Evolutionary conservation across 495 filamentous ascomycete species (phyloP).

Genomic region (Filosporella fistucella): DNA sequence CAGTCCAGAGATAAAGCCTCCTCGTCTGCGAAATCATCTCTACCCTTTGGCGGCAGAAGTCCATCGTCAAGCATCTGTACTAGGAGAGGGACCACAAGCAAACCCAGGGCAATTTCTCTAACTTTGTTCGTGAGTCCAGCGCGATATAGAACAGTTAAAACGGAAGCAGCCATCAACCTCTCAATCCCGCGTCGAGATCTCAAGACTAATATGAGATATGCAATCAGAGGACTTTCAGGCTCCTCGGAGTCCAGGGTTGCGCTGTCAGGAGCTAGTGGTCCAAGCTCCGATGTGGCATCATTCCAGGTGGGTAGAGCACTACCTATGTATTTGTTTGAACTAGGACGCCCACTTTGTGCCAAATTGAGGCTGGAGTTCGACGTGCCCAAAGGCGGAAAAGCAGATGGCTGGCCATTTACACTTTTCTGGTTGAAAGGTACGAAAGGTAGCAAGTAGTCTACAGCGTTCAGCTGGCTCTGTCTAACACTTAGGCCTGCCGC

Average conservation of each 20-base stretch:
- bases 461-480: constrained; percentile 36
- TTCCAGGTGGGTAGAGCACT: constrained; percentile 16
- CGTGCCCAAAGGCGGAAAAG: constrained; percentile 24
- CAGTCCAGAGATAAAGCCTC: constrained; percentile 33
- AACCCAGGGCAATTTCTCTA: constrained; percentile 56
- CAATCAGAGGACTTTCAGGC: constrained; percentile 72
- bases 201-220: constrained; percentile 74
- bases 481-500: constrained; percentile 26
- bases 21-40: constrained; percentile 26
- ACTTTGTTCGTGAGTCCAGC: constrained; percentile 59
- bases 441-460: constrained; percentile 57
- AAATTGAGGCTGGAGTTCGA: constrained; percentile 20
- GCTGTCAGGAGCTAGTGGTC: constrained; percentile 1
- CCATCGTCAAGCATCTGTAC: constrained; percentile 60
- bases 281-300: constrained; percentile 8
- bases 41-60: constrained; percentile 22
- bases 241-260: constrained; percentile 43
- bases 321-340: constrained; percentile 9
- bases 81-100: constrained; percentile 68
- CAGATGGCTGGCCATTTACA: constrained; percentile 12
- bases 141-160: constrained; percentile 73
- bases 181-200: constrained; percentile 58
- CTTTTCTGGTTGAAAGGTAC: constrained; percentile 22
- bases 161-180: constrained; percentile 72
- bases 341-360: constrained; percentile 3